Evolutionary conservation across 352 stramenopile genomes (phyloP).

Genomic region (Pilasporangium apinafurcum): DNA sequence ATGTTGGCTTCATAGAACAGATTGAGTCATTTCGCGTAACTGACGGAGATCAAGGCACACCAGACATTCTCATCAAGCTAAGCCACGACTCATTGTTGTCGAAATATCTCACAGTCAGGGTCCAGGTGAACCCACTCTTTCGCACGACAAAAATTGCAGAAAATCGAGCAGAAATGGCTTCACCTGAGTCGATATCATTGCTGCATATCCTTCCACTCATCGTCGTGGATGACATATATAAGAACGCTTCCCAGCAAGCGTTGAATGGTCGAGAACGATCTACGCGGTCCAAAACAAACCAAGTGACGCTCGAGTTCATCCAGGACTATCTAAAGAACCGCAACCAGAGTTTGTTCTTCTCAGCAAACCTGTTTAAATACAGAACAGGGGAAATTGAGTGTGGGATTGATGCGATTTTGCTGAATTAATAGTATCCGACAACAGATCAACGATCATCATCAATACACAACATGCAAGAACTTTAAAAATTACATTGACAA

Average conservation of each 20-base stretch:
- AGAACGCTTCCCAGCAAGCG: background rate
- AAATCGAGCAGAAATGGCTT: no score
- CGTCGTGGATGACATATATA: slow-evolving; percentile 5
- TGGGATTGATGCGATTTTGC: slow-evolving; percentile 11
- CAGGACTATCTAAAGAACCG: slow-evolving; percentile 2
- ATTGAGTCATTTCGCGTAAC: slow-evolving; percentile 4
- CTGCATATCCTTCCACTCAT: slow-evolving; percentile 4
- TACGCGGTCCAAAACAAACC: no score
- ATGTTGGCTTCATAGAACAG: background rate
- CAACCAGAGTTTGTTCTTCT: slow-evolving; percentile 9
- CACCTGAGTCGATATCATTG: background rate
- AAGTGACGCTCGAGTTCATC: slow-evolving; percentile 4
- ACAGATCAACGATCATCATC: background rate
- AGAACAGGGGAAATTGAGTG: background rate
- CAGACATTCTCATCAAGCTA: no score
- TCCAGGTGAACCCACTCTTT: slow-evolving; percentile 4
- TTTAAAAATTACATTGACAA: slow-evolving; percentile 5
- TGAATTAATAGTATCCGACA: background rate
- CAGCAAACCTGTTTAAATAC: slow-evolving; percentile 8
- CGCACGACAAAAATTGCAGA: background rate
- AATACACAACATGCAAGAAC: background rate
- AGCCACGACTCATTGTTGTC: no score
- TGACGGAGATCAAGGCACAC: no score
- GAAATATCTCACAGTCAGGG: background rate
- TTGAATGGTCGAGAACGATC: background rate